phyloP scores from a whole-genome alignment of 192 early-diverging fungal species.

The Umbelopsis sp. region DNA sequence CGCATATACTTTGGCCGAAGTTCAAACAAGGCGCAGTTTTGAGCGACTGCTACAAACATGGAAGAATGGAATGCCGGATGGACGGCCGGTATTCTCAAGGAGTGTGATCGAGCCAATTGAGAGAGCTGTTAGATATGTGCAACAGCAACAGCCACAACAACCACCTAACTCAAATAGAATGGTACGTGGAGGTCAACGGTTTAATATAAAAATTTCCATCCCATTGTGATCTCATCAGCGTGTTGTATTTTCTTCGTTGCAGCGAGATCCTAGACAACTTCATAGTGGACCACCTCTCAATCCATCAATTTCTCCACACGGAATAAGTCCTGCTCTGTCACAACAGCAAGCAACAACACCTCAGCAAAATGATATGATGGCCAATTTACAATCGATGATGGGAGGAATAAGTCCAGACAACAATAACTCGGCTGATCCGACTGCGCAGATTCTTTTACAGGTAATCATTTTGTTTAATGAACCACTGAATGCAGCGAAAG shows the following conservation, averaged over 20 bases:
- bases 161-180: background rate
- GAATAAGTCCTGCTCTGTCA: background rate
- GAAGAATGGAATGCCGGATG: conserved; percentile 66
- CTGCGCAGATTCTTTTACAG: conserved; percentile 32
- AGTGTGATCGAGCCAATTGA: conserved; percentile 57
- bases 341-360: background rate
- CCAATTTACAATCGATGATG: conserved; percentile 21
- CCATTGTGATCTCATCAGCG: background rate
- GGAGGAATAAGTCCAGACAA: background rate
- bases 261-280: conserved; percentile 12
- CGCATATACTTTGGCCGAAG: conserved; percentile 74
- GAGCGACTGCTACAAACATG: conserved; percentile 82
- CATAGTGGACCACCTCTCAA: background rate
- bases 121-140: conserved; percentile 42
- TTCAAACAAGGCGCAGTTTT: conserved; percentile 67
- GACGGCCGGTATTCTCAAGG: conserved; percentile 62
- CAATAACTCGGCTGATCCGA: background rate
- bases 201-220: background rate
- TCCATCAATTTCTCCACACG: background rate
- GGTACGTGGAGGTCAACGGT: background rate
- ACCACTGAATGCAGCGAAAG: background rate
- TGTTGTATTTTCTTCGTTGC: background rate
- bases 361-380: background rate
- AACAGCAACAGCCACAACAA: conserved; percentile 30
- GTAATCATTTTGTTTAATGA: conserved; percentile 13